Base-by-base conservation (phyloP, 2,329 filamentous ascomycete genomes). In the Trichoderma simmonsii region DNA sequence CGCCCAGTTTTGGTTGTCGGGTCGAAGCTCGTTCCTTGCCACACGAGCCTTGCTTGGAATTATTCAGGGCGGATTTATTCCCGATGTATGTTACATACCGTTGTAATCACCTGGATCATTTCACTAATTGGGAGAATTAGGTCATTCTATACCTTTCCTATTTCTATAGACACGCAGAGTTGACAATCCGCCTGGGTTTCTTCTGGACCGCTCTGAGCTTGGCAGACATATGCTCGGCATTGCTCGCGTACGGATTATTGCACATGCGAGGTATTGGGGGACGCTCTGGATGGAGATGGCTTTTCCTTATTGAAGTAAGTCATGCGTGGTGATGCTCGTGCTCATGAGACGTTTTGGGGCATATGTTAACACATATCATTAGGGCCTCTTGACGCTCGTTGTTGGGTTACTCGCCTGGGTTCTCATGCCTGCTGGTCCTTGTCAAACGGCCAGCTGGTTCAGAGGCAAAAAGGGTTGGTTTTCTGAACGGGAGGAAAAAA, bases 101-200 rank as follows among this genome's bases (percentile, higher is more conserved):
- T 3, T 3, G 4, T 2, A n/a, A 15, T 34, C 3, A 15, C 12
- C 3, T 1, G 36, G 12, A 34, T 4, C n/a, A 14, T 70, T 14
- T 5, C 56, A 14, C 12, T 74, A 39, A 59, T 78, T 15, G 67
- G 2, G 5, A 57, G 32, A 8, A 8, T 4, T 18, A 70, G 68
- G 48, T 75, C 24, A 68, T 72, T 9, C 82, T 92, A 0, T 94
- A 91, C 80, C 83, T 93, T 6, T 90, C 88, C 4, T 94, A 94
- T 79, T 95, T 91, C 80, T 95, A 94, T 82, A 94, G 89, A 60
- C 88, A 88, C 0, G 85, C 85, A 67, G 92, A 94, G 78, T 83
- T 95, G 0, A 91, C 92, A 0, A 86, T 87, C 12, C 87, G 92
- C 1, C 81, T 94, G 21, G 88, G 77, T 12, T 88, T 75, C 88